These are phyloP conservation scores for Chrysosporium queenslandicum DNA, from an alignment of 2,329 filamentous ascomycete genomes.

Conservation along the genomic window DNA sequence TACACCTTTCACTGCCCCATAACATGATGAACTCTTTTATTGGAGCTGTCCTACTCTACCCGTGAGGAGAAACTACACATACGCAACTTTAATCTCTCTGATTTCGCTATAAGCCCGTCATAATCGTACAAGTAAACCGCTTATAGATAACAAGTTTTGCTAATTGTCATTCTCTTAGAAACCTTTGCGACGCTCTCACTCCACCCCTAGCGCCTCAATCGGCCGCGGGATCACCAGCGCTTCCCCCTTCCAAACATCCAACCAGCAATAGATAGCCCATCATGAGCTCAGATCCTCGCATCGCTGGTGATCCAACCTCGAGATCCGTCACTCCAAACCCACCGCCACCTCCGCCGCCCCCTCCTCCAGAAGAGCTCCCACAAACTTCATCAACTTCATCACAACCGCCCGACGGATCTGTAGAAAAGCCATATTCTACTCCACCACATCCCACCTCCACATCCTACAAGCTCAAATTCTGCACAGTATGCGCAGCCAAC, in stretches of 20 bases:
- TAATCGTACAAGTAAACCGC: not conserved
- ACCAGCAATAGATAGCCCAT: not conserved
- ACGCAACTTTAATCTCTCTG: conserved; percentile 21
- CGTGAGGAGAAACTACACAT: conserved; percentile 21
- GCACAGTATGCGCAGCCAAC: conserved; percentile 77
- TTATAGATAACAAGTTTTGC: not conserved
- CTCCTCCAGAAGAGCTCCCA: conserved; percentile 5
- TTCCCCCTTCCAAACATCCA: not conserved
- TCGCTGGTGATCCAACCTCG: conserved; percentile 1
- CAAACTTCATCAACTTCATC: not conserved
- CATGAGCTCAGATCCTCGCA: conserved; percentile 10
- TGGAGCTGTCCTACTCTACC: conserved; percentile 26
- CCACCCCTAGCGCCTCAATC: not conserved
- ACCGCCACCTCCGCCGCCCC: conserved; percentile 9
- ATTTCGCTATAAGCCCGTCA: conserved; percentile 5
- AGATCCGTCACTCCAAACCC: conserved; percentile 4
- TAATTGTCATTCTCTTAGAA: conserved; percentile 8
- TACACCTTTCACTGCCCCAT: not conserved
- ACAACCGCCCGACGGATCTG: not conserved
- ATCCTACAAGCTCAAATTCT: conserved; percentile 60
- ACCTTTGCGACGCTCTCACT: not conserved
- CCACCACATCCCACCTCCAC: conserved; percentile 38
- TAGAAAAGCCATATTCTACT: conserved; percentile 10
- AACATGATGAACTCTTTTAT: conserved; percentile 25
- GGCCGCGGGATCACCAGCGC: not conserved